Evolutionary conservation across 192 early-diverging fungal species (phyloP).

Genomic region (Gamsiella multidivaricata): DNA sequence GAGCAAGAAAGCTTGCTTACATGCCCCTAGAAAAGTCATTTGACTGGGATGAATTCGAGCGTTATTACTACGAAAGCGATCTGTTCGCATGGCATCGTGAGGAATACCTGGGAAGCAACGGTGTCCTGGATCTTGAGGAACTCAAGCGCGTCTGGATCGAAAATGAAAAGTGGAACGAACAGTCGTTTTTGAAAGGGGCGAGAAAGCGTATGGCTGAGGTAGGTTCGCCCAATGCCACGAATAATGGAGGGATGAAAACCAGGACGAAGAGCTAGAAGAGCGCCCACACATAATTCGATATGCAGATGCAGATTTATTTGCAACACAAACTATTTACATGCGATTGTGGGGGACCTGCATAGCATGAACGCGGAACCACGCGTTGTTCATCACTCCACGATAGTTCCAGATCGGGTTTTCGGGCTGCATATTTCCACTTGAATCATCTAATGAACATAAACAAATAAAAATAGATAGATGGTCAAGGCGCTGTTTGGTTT

Average conservation of each 20-base stretch:
- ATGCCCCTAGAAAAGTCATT: slow-evolving; percentile 13
- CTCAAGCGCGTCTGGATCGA: slow-evolving; percentile 30
- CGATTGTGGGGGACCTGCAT: slow-evolving; percentile 18
- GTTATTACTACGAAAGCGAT: slow-evolving; percentile 14
- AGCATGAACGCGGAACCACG: slow-evolving; percentile 54
- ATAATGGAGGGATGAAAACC: not conserved
- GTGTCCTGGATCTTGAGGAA: not conserved
- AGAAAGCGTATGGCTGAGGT: slow-evolving; percentile 18
- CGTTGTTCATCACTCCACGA: slow-evolving; percentile 86
- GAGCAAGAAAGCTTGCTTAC: not conserved
- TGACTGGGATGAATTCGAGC: slow-evolving; percentile 34
- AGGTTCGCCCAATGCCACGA: not conserved
- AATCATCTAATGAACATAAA: slow-evolving; percentile 74
- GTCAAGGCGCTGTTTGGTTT: too few relatives aligned
- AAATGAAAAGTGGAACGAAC: slow-evolving; percentile 16
- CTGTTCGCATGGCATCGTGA: slow-evolving; percentile 29
- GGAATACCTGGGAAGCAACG: not conserved
- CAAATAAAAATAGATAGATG: too few relatives aligned
- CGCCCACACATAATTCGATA: too few relatives aligned
- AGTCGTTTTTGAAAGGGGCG: slow-evolving; percentile 11
- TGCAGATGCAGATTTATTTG: not conserved
- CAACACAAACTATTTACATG: slow-evolving; percentile 17
- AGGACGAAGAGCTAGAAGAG: too few relatives aligned
- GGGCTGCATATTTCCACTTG: slow-evolving; percentile 90
- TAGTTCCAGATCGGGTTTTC: slow-evolving; percentile 82